Evolutionary conservation across 305 asterid genomes (phyloP).

Genomic region (Solanum hybrid): DNA sequence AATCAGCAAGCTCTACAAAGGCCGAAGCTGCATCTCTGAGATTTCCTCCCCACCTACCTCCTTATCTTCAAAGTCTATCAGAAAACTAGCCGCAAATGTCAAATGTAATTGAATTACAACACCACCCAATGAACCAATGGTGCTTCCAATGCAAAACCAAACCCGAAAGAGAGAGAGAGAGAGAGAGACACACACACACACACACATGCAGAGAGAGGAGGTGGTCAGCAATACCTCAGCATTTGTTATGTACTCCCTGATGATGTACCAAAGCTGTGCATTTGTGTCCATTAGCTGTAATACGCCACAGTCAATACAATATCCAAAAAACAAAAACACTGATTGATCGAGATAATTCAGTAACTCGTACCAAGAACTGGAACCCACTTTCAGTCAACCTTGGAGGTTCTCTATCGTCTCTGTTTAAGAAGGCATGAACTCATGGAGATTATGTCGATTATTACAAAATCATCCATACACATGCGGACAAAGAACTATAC

Average conservation of each 20-base stretch:
- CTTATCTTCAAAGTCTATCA: background rate
- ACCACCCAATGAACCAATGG: background rate
- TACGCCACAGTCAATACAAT: conserved; percentile 26
- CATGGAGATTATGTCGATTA: conserved; percentile 9
- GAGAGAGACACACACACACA: background rate
- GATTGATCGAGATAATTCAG: background rate
- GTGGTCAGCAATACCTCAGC: conserved; percentile 54
- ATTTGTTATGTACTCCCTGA: conserved; percentile 88
- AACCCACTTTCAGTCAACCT: conserved; percentile 91
- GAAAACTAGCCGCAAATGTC: background rate
- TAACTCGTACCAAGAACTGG: conserved; percentile 79
- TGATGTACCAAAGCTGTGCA: conserved; percentile 98
- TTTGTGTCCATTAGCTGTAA: conserved; percentile 94
- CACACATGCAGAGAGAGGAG: background rate
- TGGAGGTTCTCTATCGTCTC: conserved; percentile 83
- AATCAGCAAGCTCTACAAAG: background rate
- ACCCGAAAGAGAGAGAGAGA: background rate
- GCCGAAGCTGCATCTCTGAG: background rate
- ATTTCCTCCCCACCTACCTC: background rate
- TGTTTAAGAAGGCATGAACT: conserved; percentile 26
- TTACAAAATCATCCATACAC: conserved; percentile 10
- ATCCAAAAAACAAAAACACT: background rate
- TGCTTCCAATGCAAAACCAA: background rate
- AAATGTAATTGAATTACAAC: background rate
- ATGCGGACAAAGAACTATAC: background rate